Evolutionary conservation across 306 rosid genomes (phyloP).

Genomic region (Medicago ruthenica): DNA sequence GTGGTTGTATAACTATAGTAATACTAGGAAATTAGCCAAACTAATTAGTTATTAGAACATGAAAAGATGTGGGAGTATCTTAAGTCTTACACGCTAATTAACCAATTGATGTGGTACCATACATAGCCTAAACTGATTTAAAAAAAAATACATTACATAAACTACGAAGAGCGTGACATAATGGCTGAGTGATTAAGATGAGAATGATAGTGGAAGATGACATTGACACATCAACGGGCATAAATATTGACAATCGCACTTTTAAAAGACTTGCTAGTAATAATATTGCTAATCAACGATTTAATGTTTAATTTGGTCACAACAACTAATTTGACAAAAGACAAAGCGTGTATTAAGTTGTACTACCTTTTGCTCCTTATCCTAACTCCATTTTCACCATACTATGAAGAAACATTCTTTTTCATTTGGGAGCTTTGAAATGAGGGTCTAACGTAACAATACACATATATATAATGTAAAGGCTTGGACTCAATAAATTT

Average conservation of each 20-base stretch:
- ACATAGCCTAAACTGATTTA: neutral
- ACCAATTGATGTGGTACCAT: neutral
- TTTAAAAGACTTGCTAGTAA: conserved; percentile 10
- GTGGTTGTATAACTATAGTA: neutral
- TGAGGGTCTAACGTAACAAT: neutral
- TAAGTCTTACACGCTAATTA: neutral
- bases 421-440: neutral
- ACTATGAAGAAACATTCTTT: neutral
- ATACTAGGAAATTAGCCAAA: conserved; percentile 20
- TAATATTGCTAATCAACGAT: neutral
- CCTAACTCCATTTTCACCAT: neutral
- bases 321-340: conserved; percentile 16
- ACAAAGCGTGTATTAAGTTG: neutral
- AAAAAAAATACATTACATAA: neutral
- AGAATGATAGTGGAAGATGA: conserved; percentile 18
- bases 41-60: conserved; percentile 21
- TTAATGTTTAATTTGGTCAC: conserved; percentile 19
- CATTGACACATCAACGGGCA: conserved; percentile 34
- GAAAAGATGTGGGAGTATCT: neutral
- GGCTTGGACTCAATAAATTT: no score
- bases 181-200: neutral
- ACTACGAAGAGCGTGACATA: neutral
- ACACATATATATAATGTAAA: no score
- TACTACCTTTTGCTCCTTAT: neutral
- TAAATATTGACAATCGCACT: neutral